Conservation (phyloP, 495 filamentous ascomycete genomes). For the Penicillium goetzii region DNA sequence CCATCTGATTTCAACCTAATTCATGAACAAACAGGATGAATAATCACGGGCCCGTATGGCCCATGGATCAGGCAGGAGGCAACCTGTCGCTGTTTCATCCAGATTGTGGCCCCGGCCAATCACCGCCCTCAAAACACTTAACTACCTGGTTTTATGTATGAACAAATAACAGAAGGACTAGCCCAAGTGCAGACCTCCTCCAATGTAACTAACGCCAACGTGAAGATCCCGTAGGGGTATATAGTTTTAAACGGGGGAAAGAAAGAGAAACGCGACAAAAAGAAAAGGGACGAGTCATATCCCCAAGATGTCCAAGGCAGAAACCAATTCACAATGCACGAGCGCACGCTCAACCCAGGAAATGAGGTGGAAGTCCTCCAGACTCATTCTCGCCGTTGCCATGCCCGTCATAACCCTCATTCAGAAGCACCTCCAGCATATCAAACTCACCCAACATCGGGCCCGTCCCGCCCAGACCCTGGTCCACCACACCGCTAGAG, state of each 20-base stretch:
- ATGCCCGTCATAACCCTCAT: conserved; percentile 48
- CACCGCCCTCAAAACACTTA: conserved; percentile 7
- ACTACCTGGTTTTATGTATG: neutral
- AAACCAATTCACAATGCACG: neutral
- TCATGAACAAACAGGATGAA: neutral
- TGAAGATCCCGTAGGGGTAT: conserved; percentile 30
- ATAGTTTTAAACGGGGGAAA: conserved; percentile 20
- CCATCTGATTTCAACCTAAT: conserved; percentile 4
- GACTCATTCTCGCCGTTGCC: conserved; percentile 31
- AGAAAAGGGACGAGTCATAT: conserved; percentile 8
- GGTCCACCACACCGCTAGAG: conserved; percentile 51
- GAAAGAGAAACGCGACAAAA: neutral
- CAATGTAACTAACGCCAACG: conserved; percentile 20
- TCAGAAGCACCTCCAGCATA: conserved; percentile 52
- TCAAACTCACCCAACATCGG: conserved; percentile 55
- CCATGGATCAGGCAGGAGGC: conserved; percentile 14
- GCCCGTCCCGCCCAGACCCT: conserved; percentile 51
- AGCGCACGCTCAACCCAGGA: conserved; percentile 17
- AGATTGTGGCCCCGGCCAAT: conserved; percentile 21
- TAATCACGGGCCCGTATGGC: neutral
- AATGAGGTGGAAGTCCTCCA: conserved; percentile 30
- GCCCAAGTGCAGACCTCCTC: neutral
- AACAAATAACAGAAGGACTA: neutral
- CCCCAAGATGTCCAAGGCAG: neutral
- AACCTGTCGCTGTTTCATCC: conserved; percentile 22